Evolutionary conservation across 225 moss, liverwort and hornwort genomes (phyloP).

Genomic region (Polytrichum commune): DNA sequence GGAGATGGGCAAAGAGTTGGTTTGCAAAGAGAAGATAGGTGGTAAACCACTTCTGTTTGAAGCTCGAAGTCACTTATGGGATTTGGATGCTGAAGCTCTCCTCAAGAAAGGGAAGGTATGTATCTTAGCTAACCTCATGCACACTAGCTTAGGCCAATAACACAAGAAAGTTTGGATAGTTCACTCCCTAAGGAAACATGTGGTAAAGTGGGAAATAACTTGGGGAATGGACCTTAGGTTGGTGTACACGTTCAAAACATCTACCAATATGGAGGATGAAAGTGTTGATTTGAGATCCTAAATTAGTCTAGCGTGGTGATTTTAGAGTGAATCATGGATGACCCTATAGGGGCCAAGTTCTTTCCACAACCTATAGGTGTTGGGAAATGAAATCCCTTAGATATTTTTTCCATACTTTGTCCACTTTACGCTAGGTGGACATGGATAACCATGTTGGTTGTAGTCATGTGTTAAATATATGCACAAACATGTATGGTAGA

Average conservation of each 20-base stretch:
- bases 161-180: no score
- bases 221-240: background rate
- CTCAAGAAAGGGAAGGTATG: slow-evolving; percentile 1
- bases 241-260: background rate
- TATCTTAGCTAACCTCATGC: background rate
- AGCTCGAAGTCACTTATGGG: slow-evolving; percentile 17
- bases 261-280: background rate
- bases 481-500: no score
- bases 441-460: no score
- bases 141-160: background rate
- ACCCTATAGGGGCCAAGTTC: no score
- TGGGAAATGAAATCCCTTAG: no score
- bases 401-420: no score
- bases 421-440: no score
- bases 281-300: background rate
- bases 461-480: no score
- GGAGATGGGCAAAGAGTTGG: background rate
- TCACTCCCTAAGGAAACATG: background rate
- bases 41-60: background rate
- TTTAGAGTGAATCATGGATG: no score
- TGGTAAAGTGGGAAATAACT: background rate
- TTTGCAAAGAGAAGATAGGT: background rate
- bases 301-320: no score
- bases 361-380: no score
- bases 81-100: background rate